Evolutionary conservation across 768 basidiomycete genomes (phyloP).

Genomic region (Leccinum truebloodii): DNA sequence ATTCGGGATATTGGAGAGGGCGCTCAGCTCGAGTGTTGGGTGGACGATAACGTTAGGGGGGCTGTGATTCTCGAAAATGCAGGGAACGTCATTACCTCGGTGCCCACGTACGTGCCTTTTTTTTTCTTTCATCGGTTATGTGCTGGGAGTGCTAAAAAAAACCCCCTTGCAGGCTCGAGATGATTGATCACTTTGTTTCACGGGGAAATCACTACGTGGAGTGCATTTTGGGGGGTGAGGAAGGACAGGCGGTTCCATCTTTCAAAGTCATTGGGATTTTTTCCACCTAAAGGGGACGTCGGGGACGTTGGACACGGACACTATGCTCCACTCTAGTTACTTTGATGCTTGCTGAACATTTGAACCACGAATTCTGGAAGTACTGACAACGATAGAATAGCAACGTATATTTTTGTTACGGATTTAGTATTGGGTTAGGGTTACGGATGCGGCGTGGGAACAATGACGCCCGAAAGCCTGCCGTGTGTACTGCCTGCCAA

Average conservation of each 20-base stretch:
- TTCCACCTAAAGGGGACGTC: constrained; percentile 50
- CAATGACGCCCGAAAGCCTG: constrained; percentile 18
- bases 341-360: not conserved
- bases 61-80: constrained; percentile 77
- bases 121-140: not conserved
- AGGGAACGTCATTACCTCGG: constrained; percentile 59
- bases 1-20: constrained; percentile 56
- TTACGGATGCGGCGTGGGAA: constrained; percentile 26
- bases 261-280: constrained; percentile 96
- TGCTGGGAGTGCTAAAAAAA: constrained; percentile 3
- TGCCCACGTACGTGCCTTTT: constrained; percentile 60
- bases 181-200: constrained; percentile 87
- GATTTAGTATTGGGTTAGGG: not conserved
- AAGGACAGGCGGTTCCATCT: constrained; percentile 71
- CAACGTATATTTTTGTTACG: not conserved
- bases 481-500: not conserved
- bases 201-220: constrained; percentile 92
- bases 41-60: constrained; percentile 91
- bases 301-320: not conserved
- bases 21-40: constrained; percentile 88
- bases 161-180: constrained; percentile 54
- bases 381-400: constrained; percentile 3
- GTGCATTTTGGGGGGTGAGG: constrained; percentile 85
- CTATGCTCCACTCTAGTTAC: not conserved
- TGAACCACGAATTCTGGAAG: not conserved